Evolutionary conservation across 768 basidiomycete genomes (phyloP).

Genomic region (Tulasnella sp.): DNA sequence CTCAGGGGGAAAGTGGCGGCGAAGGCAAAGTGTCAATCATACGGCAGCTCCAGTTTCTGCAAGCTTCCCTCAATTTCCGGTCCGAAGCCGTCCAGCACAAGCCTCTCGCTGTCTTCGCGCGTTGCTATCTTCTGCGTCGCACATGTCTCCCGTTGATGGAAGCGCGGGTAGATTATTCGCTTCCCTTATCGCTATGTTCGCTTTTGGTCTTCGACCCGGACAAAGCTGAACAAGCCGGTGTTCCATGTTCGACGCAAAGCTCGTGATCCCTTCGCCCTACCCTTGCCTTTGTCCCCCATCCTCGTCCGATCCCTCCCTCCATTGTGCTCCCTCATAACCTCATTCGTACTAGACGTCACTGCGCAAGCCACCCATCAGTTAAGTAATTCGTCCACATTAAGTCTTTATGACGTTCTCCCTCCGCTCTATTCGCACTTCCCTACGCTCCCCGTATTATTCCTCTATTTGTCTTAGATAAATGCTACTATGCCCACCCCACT

Average conservation of each 20-base stretch:
- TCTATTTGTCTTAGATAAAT: conserved; percentile 12
- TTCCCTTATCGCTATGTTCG: background rate
- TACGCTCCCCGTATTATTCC: background rate
- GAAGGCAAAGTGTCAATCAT: conserved; percentile 9
- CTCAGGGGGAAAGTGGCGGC: background rate
- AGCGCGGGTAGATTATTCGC: background rate
- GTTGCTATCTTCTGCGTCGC: background rate
- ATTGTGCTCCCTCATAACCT: background rate
- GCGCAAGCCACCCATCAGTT: conserved; percentile 5
- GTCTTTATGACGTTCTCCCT: background rate
- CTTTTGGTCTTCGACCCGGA: background rate
- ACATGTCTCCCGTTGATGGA: background rate
- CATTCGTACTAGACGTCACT: conserved; percentile 2
- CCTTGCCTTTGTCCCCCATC: background rate
- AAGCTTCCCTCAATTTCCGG: background rate
- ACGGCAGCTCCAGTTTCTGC: background rate
- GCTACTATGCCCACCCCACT: background rate
- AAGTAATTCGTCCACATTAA: conserved; percentile 3
- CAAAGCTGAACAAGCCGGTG: background rate
- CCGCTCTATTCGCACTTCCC: conserved; percentile 1
- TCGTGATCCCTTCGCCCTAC: background rate
- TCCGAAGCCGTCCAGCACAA: background rate
- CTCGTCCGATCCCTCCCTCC: background rate
- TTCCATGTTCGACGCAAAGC: background rate
- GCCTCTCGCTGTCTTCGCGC: background rate